These are phyloP conservation scores for Phytophthora rubi DNA, from an alignment of 352 stramenopile species.

Conservation along the genomic window DNA sequence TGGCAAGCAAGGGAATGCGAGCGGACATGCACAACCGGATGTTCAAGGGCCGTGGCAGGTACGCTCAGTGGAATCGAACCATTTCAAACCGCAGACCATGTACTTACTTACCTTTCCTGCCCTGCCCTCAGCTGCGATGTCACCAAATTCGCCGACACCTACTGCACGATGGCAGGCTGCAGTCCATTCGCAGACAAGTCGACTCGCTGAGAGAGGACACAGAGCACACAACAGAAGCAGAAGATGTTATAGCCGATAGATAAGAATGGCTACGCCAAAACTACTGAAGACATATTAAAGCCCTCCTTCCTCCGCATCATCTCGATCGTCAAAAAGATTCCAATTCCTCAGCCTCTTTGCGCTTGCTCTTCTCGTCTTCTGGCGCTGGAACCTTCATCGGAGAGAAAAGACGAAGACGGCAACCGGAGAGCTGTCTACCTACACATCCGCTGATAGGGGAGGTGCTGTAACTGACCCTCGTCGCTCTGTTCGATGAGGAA, in stretches of 20 bases:
- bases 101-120: neutral
- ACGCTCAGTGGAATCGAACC: neutral
- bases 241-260: constrained; percentile 24
- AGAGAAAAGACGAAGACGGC: constrained; percentile 20
- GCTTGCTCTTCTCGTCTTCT: constrained; percentile 25
- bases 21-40: constrained; percentile 82
- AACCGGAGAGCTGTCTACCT: constrained; percentile 36
- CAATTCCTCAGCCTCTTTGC: constrained; percentile 19
- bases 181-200: constrained; percentile 89
- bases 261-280: constrained; percentile 39
- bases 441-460: constrained; percentile 35
- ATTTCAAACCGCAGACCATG: neutral
- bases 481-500: constrained; percentile 52
- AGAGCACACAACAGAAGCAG: constrained; percentile 8
- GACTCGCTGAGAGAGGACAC: constrained; percentile 49
- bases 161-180: constrained; percentile 87
- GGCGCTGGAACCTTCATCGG: constrained; percentile 19
- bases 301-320: constrained; percentile 34
- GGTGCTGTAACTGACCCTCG: constrained; percentile 52
- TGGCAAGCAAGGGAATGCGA: constrained; percentile 68
- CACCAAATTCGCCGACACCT: constrained; percentile 84
- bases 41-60: constrained; percentile 85
- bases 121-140: constrained; percentile 67
- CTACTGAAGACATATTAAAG: constrained; percentile 36
- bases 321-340: constrained; percentile 29